These are phyloP conservation scores for Phanerodontia chrysosporium DNA, from an alignment of 768 basidiomycete species.

Conservation along the genomic window DNA sequence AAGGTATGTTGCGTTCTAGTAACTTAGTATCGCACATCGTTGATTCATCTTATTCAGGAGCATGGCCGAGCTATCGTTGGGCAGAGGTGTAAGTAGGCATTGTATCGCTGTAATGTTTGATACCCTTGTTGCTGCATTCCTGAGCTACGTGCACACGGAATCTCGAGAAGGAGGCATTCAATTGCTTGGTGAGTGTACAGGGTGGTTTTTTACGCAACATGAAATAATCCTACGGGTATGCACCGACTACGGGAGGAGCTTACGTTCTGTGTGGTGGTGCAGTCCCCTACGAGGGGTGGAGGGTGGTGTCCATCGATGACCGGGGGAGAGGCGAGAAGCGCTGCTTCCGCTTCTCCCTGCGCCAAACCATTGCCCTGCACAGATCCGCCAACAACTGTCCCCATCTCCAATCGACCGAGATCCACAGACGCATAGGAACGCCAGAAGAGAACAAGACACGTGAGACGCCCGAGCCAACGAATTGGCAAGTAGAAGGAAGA, in stretches of 20 bases:
- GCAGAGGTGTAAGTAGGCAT: slow-evolving; percentile 77
- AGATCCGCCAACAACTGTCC: slow-evolving; percentile 23
- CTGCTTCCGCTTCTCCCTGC: slow-evolving; percentile 31
- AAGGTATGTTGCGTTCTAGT: slow-evolving; percentile 48
- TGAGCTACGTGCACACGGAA: not conserved
- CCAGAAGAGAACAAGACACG: slow-evolving; percentile 8
- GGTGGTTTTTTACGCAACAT: slow-evolving; percentile 1
- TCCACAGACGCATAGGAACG: slow-evolving; percentile 9
- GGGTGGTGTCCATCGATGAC: slow-evolving; percentile 13
- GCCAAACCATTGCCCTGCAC: slow-evolving; percentile 16
- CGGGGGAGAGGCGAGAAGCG: slow-evolving; percentile 26
- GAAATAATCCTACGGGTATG: slow-evolving; percentile 1
- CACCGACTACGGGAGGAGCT: slow-evolving; percentile 1
- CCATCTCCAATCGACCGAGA: slow-evolving; percentile 12
- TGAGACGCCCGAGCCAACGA: not conserved
- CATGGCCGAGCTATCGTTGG: slow-evolving; percentile 80
- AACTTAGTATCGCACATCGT: not conserved
- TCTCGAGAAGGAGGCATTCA: not conserved
- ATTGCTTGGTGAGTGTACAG: slow-evolving; percentile 6
- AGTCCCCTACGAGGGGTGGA: not conserved
- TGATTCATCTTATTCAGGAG: slow-evolving; percentile 42
- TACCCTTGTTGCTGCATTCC: not conserved
- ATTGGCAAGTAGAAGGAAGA: not conserved
- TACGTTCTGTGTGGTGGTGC: not conserved
- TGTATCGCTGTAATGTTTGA: not conserved